Evolutionary conservation across 1,139 yeast species (phyloP).

Genomic region (Suhomyces choctaworum): DNA sequence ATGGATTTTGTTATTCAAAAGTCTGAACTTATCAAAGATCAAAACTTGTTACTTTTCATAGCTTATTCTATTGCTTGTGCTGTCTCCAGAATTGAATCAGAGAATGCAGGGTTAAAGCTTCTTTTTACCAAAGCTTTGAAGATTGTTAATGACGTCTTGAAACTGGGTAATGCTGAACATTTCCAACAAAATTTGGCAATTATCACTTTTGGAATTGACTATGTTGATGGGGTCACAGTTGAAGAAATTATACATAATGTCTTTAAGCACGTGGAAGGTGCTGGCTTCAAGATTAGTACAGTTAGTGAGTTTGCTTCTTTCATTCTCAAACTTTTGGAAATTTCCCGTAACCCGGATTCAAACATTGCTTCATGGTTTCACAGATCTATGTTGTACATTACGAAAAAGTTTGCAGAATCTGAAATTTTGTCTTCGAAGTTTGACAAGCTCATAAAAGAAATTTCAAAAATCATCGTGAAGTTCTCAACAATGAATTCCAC

Average conservation of each 20-base stretch:
- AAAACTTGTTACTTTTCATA: slow-evolving; percentile 23
- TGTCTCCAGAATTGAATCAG: neutral
- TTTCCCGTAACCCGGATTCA: slow-evolving; percentile 5
- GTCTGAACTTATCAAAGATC: slow-evolving; percentile 19
- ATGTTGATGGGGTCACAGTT: slow-evolving; percentile 5
- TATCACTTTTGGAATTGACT: slow-evolving; percentile 16
- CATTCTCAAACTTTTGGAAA: slow-evolving; percentile 16
- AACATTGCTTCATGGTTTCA: slow-evolving; percentile 39
- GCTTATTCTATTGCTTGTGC: slow-evolving; percentile 18
- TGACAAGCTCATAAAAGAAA: slow-evolving; percentile 23
- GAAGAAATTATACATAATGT: slow-evolving; percentile 13
- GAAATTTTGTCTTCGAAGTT: slow-evolving; percentile 36
- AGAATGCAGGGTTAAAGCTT: slow-evolving; percentile 3
- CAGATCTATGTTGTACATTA: slow-evolving; percentile 57
- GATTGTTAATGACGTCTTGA: slow-evolving; percentile 11
- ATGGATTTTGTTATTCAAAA: slow-evolving; percentile 19
- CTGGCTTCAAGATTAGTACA: slow-evolving; percentile 25
- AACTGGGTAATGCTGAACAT: slow-evolving; percentile 1
- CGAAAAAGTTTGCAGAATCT: slow-evolving; percentile 62
- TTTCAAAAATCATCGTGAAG: slow-evolving; percentile 19
- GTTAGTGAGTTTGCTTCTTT: slow-evolving; percentile 28
- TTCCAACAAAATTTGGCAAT: slow-evolving; percentile 20
- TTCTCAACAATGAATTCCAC: slow-evolving; percentile 16
- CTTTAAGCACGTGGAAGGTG: slow-evolving; percentile 17
- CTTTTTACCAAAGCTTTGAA: slow-evolving; percentile 13